Evolutionary conservation across 2,329 filamentous ascomycete genomes (phyloP), one percentile per base, ranked within the genome.

Genomic region (Podosphaera fusca): DNA sequence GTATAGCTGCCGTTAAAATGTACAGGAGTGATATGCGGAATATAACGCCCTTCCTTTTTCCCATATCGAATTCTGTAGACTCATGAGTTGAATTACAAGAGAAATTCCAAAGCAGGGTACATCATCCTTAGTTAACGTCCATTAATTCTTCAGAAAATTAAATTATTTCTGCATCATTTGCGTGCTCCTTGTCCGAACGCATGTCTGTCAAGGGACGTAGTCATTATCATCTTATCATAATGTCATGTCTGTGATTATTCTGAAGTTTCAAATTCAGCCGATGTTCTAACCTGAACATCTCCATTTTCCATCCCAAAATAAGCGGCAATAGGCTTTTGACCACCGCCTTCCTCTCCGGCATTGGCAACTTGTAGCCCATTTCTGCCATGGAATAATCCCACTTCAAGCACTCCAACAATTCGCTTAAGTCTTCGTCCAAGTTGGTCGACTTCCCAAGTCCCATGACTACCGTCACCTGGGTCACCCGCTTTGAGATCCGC

Each of bases 261-360:
- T 21, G 40, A 10, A 12, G 7, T 21, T 21, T 45, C 40, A 7
- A 55, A 31, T 55, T 67, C 66, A 40, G 64, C 67, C 14, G 73
- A 72, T 59, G 67, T 69, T 61, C 74, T 67, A 53, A 82, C 73
- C 64, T 81, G 71, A 12, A 85, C 82, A 9, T 73, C 74, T 2
- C 85, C 85, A 66, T 87, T 85, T 50, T 84, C 78, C 80, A 92
- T 85, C 40, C 92, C 92, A 70, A 96, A 98, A 72, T 96, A 98
- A 31, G 87, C 89, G 34, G 88, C 88, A 10, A 95, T 77, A 0
- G 92, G 92, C 72, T 90, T 94, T 72, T 95, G 87, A 0, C 86
- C 88, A 53, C 85, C 83, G 53, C 80, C 71, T 56, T 75, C 73
- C 65, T 75, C 70, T 61, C 80, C 75, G 58, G 76, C 73, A 57